Evolutionary conservation across 805 yeast genomes (phyloP).

Genomic region (Kuraishia molischiana): DNA sequence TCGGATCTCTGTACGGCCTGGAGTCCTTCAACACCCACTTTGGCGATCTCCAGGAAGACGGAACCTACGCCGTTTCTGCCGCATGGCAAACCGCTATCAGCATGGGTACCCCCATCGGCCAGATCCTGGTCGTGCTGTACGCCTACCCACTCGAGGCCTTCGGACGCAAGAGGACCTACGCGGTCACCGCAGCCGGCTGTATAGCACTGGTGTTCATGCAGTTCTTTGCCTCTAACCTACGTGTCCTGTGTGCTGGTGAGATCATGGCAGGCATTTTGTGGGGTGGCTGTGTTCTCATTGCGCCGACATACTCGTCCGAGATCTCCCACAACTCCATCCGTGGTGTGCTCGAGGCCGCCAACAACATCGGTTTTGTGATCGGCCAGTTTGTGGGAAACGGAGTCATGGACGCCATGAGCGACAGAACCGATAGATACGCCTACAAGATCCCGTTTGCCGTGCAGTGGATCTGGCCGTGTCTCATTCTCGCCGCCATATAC

Average conservation of each 20-base stretch:
- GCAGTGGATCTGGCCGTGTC: conserved; percentile 54
- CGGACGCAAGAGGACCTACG: conserved; percentile 30
- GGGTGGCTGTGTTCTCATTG: conserved; percentile 45
- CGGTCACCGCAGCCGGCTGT: conserved; percentile 18
- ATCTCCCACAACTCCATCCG: conserved; percentile 43
- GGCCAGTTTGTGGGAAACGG: conserved; percentile 51
- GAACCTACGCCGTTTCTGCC: conserved; percentile 24
- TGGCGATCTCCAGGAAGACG: conserved; percentile 14
- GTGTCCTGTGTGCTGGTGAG: conserved; percentile 32
- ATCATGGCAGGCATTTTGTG: conserved; percentile 36
- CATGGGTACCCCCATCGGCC: conserved; percentile 15
- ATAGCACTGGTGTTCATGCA: conserved; percentile 25
- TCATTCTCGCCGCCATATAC: conserved; percentile 30
- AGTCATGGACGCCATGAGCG: conserved; percentile 22
- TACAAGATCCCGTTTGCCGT: conserved; percentile 42
- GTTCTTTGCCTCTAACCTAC: conserved; percentile 28
- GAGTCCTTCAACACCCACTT: conserved; percentile 25
- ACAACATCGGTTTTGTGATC: conserved; percentile 42
- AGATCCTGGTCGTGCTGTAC: conserved; percentile 30
- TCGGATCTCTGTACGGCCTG: conserved; percentile 25
- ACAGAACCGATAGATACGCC: not conserved
- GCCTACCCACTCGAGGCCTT: conserved; percentile 29
- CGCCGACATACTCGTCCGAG: conserved; percentile 47
- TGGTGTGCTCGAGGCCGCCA: conserved; percentile 37
- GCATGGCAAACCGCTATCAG: conserved; percentile 34